Conservation (phyloP, 306 rosid species). For the Acacia acuminata region DNA sequence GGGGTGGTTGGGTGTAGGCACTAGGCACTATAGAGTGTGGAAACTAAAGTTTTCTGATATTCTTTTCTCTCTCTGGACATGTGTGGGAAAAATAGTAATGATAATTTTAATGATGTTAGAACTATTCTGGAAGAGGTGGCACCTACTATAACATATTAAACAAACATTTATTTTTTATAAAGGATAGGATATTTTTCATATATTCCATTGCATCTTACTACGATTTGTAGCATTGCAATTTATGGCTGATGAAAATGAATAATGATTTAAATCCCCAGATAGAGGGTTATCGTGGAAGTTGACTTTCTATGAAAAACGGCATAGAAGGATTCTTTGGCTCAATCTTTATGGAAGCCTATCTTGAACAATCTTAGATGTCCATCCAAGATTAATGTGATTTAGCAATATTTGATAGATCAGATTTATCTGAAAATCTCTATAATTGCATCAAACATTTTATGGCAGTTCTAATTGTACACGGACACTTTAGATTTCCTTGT, state of each 20-base stretch:
- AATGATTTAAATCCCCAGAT: not conserved
- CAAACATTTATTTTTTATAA: not conserved
- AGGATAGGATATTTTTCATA: not conserved
- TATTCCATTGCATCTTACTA: not conserved
- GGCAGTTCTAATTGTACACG: not conserved
- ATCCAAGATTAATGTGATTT: not conserved
- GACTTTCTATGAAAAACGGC: not conserved
- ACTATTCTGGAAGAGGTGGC: not conserved
- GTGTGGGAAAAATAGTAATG: not conserved
- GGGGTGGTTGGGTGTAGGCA: too few relatives aligned
- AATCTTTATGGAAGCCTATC: not conserved
- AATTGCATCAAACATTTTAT: not conserved
- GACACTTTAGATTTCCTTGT: not conserved
- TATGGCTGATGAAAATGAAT: not conserved
- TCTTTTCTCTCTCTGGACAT: not conserved
- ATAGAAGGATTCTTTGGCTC: not conserved
- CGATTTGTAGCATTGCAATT: not conserved
- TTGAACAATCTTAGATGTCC: not conserved
- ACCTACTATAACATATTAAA: not conserved
- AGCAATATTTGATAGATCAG: not conserved
- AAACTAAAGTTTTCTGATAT: not conserved
- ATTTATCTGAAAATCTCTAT: not conserved
- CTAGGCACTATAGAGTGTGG: not conserved
- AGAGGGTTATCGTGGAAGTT: not conserved
- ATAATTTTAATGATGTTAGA: not conserved